Conservation (phyloP, 208 protist species). For the Leishmania major region DNA sequence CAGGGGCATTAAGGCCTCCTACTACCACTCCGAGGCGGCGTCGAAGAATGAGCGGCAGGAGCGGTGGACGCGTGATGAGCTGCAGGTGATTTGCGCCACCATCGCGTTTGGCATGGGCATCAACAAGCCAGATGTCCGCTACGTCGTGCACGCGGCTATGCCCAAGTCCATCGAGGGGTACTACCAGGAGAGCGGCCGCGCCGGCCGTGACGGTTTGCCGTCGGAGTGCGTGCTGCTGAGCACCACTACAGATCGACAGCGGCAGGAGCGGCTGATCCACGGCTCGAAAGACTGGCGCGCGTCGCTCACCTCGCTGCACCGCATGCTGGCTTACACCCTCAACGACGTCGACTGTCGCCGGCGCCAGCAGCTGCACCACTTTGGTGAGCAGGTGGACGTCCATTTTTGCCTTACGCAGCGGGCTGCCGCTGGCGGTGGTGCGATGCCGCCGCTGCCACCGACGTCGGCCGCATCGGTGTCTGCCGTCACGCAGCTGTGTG, state of each 20-base stretch:
- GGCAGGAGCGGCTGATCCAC: conserved; percentile 83
- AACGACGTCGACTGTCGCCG: conserved; percentile 90
- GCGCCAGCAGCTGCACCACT: conserved; percentile 84
- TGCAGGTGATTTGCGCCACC: conserved; percentile 97
- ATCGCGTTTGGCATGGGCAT: conserved; percentile 99
- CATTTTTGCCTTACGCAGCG: conserved; percentile 73
- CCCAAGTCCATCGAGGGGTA: conserved; percentile 98
- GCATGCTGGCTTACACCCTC: conserved; percentile 80
- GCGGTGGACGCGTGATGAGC: conserved; percentile 88
- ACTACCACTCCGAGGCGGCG: conserved; percentile 76
- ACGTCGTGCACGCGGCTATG: conserved; percentile 97
- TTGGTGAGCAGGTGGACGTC: conserved; percentile 75
- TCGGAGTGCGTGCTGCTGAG: conserved; percentile 86
- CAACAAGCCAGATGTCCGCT: conserved; percentile 98
- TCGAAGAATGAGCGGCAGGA: conserved; percentile 83
- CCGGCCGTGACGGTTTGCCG: conserved; percentile 94
- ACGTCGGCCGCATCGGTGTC: conserved; percentile 3
- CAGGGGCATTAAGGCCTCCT: conserved; percentile 64
- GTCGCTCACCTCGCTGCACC: conserved; percentile 67
- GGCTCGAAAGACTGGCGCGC: conserved; percentile 79
- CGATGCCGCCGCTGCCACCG: background rate
- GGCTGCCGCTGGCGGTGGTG: background rate
- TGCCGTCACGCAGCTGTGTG: conserved; percentile 61
- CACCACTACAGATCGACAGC: conserved; percentile 61
- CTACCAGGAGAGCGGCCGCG: conserved; percentile 98